Percentiles rank a stretch among this genome's conserved stretches.
Conservation (phyloP, 345 rosid genomes). For the Citrus maxima region DNA sequence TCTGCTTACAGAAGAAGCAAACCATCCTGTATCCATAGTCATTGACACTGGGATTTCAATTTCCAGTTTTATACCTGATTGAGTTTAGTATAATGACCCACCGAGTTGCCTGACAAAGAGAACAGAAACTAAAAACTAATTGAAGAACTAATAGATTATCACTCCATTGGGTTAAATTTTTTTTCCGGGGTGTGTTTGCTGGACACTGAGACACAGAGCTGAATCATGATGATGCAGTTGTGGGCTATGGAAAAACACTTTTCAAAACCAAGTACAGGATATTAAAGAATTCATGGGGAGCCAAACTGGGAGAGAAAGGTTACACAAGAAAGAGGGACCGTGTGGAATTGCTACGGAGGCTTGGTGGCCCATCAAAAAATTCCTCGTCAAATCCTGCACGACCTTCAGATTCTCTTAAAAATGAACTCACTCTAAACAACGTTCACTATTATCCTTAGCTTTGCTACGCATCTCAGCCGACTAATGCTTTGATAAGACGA, state of each 20-base stretch:
- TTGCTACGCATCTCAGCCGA: neutral
- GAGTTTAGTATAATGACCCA: neutral
- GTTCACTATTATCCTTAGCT: neutral
- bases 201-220: constrained; percentile 63
- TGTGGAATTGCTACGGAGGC: constrained; percentile 71
- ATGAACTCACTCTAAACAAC: constrained; percentile 47
- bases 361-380: constrained; percentile 56
- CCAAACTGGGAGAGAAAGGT: constrained; percentile 73
- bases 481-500: neutral
- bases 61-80: constrained; percentile 83
- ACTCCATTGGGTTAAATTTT: neutral
- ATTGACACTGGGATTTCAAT: constrained; percentile 65
- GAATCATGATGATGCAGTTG: constrained; percentile 60
- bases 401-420: constrained; percentile 29
- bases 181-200: constrained; percentile 52
- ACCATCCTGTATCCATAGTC: constrained; percentile 69
- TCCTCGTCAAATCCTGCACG: constrained; percentile 40
- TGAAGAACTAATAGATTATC: too few relatives aligned
- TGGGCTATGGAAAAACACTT: constrained; percentile 65
- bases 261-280: constrained; percentile 78
- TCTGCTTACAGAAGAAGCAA: constrained; percentile 55
- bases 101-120: too few relatives aligned
- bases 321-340: constrained; percentile 50
- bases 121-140: too few relatives aligned
- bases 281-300: constrained; percentile 69